Percentiles rank a stretch among this genome's conserved stretches.
Conservation (phyloP, 129 eudicot genomes). For the Flaveria linearis region DNA sequence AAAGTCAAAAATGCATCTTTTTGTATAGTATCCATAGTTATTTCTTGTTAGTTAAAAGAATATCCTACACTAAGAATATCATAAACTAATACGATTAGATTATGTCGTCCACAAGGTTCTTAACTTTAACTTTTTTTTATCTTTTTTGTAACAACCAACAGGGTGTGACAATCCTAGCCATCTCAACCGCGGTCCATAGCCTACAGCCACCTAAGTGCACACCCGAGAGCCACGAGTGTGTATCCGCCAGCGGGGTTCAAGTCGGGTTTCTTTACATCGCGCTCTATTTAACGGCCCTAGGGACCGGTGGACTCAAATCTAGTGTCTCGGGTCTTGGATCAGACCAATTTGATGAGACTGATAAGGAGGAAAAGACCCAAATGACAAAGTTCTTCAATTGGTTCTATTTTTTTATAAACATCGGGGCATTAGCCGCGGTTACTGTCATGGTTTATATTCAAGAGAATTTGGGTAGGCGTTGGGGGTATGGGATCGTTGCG, state of each 20-base stretch:
- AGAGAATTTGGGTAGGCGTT: constrained; percentile 70
- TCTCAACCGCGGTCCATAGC: constrained; percentile 72
- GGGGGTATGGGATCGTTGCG: constrained; percentile 88
- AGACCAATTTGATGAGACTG: constrained; percentile 78
- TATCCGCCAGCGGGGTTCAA: constrained; percentile 51
- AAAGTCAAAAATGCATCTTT: constrained; percentile 19
- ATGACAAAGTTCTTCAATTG: constrained; percentile 79
- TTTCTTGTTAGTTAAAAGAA: not conserved
- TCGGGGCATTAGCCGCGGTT: constrained; percentile 77
- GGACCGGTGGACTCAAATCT: constrained; percentile 88
- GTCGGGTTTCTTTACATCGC: constrained; percentile 59
- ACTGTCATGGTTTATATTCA: constrained; percentile 79
- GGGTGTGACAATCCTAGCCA: constrained; percentile 74
- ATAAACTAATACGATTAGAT: not conserved
- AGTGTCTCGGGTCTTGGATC: constrained; percentile 93
- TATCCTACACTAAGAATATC: not conserved
- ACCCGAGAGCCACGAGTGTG: constrained; percentile 41
- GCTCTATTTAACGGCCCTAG: constrained; percentile 80
- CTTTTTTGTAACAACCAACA: constrained; percentile 26
- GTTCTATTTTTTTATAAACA: constrained; percentile 85
- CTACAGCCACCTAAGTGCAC: constrained; percentile 80
- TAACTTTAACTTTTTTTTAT: not conserved
- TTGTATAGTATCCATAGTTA: not conserved
- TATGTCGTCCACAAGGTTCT: constrained; percentile 4
- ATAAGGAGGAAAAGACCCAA: constrained; percentile 51